Evolutionary conservation across 768 basidiomycete species (phyloP), one percentile per base, ranked within the genome.

Genomic region (Auriscalpium vulgare): DNA sequence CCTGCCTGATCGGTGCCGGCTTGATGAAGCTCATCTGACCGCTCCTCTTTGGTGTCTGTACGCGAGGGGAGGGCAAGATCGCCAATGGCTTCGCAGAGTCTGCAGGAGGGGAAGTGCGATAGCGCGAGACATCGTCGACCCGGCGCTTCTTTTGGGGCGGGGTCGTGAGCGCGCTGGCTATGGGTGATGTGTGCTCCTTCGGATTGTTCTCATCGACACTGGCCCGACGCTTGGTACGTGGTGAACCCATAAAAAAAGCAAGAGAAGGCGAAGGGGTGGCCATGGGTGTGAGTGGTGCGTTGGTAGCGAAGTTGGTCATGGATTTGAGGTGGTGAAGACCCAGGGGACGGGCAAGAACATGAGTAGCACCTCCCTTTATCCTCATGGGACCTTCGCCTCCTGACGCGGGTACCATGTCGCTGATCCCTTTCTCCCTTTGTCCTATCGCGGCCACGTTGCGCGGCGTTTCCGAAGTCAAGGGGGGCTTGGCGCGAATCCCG

Each of bases 401-500:
- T 16, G 29, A 29, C 4, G 14, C 16, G 29, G 35, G 5, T 4
- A 7, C 37, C 19, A 4, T n/a, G 47, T 29, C 11, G n/a, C 37
- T 49, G 21, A 37, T 47, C 48, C 50, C 29, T 29, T 29, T 29
- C 2, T 53, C 38, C 47, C 54, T 43, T 21, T 43, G 35, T 48
- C 23, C 19, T 29, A 29, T n/a, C 52, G 53, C 49, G 46, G 44
- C 16, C 11, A 9, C 6, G 43, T 19, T 44, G n/a, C 10, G 35
- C 13, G 17, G 29, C 29, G 29, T 7, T 29, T 37, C 37, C 19
- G 57, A n/a, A 16, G 17, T 21, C 63, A 57, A 67, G 55, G 49
- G 55, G 36, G 17, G 48, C 38, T 37, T 50, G 51, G 43, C 46
- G 48, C 34, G 58, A 52, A 48, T 54, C 46, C 65, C 50, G 51